Conservation (phyloP, 129 eudicot species). For the Tagetes erecta region DNA sequence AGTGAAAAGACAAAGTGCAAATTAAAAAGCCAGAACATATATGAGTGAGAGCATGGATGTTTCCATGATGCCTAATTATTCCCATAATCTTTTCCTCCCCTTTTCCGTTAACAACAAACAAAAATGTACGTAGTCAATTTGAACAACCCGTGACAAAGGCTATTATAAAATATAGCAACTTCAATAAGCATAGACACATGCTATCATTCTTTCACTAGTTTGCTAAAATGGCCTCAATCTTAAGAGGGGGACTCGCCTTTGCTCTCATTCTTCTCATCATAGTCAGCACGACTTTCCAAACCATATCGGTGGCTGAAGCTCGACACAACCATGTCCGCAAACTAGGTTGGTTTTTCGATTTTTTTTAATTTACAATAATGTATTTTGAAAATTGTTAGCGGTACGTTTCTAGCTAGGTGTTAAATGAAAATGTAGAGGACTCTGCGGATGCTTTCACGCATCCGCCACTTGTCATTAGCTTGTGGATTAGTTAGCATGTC, state of each 20-base stretch:
- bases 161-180: constrained; percentile 24
- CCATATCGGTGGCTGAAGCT: constrained; percentile 10
- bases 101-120: background rate
- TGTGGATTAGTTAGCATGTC: no score
- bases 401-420: no score
- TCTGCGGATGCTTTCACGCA: no score
- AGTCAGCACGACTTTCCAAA: background rate
- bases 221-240: constrained; percentile 1
- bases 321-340: constrained; percentile 20
- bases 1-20: constrained; percentile 2
- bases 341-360: constrained; percentile 30
- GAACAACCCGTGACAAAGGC: background rate
- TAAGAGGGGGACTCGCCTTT: constrained; percentile 22
- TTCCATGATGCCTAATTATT: background rate
- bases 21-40: background rate
- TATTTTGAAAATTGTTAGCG: no score
- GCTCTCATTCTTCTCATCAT: constrained; percentile 24
- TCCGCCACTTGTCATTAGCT: no score
- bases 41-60: constrained; percentile 1
- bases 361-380: no score
- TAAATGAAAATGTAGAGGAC: no score
- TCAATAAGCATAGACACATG: background rate
- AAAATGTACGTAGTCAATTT: background rate
- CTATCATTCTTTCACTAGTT: background rate
- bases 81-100: constrained; percentile 19